These are phyloP conservation scores for Pyrenochaeta sp. DNA, from an alignment of 2,329 filamentous ascomycete species.

Conservation along the genomic window DNA sequence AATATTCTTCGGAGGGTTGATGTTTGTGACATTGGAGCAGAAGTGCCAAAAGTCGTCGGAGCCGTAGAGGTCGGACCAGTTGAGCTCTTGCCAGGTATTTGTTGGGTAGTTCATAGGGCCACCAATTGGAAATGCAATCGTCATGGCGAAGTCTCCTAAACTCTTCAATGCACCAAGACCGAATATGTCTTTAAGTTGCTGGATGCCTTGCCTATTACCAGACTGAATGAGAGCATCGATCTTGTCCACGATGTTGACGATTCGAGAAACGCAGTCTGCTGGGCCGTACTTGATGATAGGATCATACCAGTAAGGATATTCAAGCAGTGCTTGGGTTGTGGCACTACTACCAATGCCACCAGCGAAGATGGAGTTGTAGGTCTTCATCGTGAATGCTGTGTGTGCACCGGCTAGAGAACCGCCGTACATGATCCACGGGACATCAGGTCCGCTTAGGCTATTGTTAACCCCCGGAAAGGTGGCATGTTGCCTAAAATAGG, in stretches of 20 bases:
- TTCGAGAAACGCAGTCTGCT: constrained; percentile 59
- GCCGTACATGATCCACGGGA: constrained; percentile 58
- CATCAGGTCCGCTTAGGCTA: constrained; percentile 54
- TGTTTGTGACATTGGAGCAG: constrained; percentile 61
- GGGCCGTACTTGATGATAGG: constrained; percentile 61
- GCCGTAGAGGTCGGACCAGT: constrained; percentile 56
- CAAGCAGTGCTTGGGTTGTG: constrained; percentile 52
- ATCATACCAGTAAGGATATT: constrained; percentile 61
- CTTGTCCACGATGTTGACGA: constrained; percentile 60
- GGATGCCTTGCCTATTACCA: constrained; percentile 54
- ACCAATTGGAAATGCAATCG: constrained; percentile 59
- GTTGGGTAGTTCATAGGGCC: constrained; percentile 60
- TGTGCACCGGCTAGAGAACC: constrained; percentile 56
- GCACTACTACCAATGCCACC: constrained; percentile 61
- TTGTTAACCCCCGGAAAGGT: constrained; percentile 55
- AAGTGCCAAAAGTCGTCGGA: constrained; percentile 61
- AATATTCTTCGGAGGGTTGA: constrained; percentile 54
- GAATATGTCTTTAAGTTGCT: constrained; percentile 59
- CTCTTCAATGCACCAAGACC: constrained; percentile 57
- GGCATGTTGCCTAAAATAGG: constrained; percentile 60
- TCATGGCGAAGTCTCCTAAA: constrained; percentile 58
- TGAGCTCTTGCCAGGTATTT: constrained; percentile 64
- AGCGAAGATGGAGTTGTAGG: constrained; percentile 56
- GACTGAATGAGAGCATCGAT: constrained; percentile 57
- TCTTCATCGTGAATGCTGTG: constrained; percentile 57